Base-by-base conservation (phyloP, 768 basidiomycete species). In the Tricholoma saponaceum region DNA sequence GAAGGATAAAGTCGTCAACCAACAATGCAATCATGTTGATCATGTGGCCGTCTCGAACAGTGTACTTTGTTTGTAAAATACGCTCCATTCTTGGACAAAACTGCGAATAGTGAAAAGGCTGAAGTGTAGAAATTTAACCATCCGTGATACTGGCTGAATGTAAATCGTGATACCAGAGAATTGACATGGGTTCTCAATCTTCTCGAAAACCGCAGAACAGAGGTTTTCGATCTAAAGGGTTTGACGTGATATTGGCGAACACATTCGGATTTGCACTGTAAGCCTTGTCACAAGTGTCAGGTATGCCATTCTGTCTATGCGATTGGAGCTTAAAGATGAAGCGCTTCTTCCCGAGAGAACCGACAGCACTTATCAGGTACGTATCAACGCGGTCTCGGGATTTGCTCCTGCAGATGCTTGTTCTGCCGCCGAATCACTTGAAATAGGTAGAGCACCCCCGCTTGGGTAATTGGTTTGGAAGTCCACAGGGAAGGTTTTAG, bases 1-100 rank as follows among this genome's bases (percentile, higher is more conserved):
- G 61, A 59, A 39, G 37, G 18, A 22, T 46, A 54, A 26, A 23
- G 30, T 23, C 60, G 60, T 30, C 58, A 55, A 52, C 37, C 26
- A 14, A 23, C 22, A 13, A 25, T 4, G 13, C 23, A 25, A 16
- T 46, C 10, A 46, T 12, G 44, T 46, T 14, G 23, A 25, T 46
- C 44, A 23, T 25, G 13, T 20, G 44, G 44, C 9, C 44, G 8
- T 43, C 41, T 22, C 8, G 20, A 9, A 20, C 41, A 43, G 6
- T 44, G 16, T 7, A 13, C 3, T 23, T 25, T 4, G 8, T 25
- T 12, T 46, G 22, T 23, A 23, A 44, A 44, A 12, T 6, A 7
- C 41, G 8, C 41, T 20, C 13, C 41, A 18, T 6, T 8, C n/a
- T n/a, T n/a, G n/a, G n/a, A n/a, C n/a, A n/a, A n/a, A n/a, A 43